Conservation (phyloP, 2,329 filamentous ascomycete species). For the Fusarium bactridioides region DNA sequence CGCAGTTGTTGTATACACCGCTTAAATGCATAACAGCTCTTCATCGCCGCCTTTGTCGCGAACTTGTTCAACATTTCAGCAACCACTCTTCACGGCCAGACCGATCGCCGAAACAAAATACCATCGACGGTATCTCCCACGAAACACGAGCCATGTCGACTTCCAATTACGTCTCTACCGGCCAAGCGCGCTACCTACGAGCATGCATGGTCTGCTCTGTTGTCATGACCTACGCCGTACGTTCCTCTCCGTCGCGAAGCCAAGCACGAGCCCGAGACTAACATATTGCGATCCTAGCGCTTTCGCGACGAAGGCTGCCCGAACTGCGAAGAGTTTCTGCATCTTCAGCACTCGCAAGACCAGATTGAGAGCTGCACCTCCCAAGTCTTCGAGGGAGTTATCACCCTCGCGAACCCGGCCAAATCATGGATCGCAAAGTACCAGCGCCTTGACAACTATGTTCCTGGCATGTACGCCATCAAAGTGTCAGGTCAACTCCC, state of each 20-base stretch:
- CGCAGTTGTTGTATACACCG: constrained; percentile 26
- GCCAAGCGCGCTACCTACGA: constrained; percentile 85
- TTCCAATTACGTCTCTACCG: constrained; percentile 73
- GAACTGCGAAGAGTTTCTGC: constrained; percentile 94
- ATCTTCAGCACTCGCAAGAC: constrained; percentile 80
- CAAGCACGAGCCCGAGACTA: constrained; percentile 5
- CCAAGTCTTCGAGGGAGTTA: constrained; percentile 92
- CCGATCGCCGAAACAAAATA: not conserved
- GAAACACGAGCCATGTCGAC: constrained; percentile 46
- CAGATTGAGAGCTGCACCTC: constrained; percentile 92
- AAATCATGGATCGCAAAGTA: constrained; percentile 96
- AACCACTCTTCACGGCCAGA: constrained; percentile 3
- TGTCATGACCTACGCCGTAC: constrained; percentile 80
- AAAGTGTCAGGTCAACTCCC: constrained; percentile 88
- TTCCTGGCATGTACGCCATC: constrained; percentile 89
- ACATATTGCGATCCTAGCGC: constrained; percentile 59
- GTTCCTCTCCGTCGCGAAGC: constrained; percentile 40
- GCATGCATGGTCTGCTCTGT: constrained; percentile 99
- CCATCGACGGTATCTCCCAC: not conserved
- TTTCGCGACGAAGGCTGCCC: constrained; percentile 91
- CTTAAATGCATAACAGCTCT: constrained; percentile 33
- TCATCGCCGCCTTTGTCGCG: constrained; percentile 21
- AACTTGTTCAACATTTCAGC: not conserved
- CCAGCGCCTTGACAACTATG: constrained; percentile 89
- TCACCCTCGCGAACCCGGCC: constrained; percentile 82